Base-by-base conservation (phyloP, 495 filamentous ascomycete genomes). In the Delitschia confertaspora region DNA sequence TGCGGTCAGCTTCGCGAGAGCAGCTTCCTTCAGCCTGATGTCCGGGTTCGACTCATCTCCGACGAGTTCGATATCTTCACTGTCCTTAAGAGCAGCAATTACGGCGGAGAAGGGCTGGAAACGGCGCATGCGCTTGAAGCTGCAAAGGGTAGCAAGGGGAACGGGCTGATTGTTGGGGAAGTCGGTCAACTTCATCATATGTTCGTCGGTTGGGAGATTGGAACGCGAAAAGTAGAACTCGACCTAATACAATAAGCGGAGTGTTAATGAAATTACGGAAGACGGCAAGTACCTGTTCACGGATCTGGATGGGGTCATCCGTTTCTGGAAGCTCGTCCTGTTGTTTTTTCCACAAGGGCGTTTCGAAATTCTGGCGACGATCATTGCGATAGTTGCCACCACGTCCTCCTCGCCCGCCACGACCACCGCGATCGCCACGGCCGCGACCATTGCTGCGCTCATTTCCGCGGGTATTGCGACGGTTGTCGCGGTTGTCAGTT, bases 211-310 rank as follows among this genome's bases (percentile, higher is more conserved):
- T 31, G 81, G 80, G 0, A 96, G 75, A 60, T 99, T 99, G 52
- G 81, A 82, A 61, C 94, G 85, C 45, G 83, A 82, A 65, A 99
- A 95, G 68, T 96, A 99, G 61, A 95, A 99, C 58, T 99, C 89
- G 42, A 95, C 88, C 85, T 95, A 56, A n/a, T 38, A 16, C 18
- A 39, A 21, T 56, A 44, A 53, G 33, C 6, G 24, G 4, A 41
- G 26, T 11, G 7, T 26, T 26, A 44, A 2, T 1, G 33, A 32
- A 10, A 8, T 35, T 35, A 54, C 26, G 16, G 6, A 38, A 25
- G 21, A 33, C 21, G 8, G 45, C 26, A 38, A 53, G 14, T 63
- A 84, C 83, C 69, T 93, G 85, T 51, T 81, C 81, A 44, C 85
- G 79, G 52, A 94, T 91, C 59, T 80, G 71, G 21, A 71, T 71